Evolutionary conservation across 139 green algal genomes (phyloP), one percentile per base, ranked within the genome.

Genomic region (Zygnema cylindricum): DNA sequence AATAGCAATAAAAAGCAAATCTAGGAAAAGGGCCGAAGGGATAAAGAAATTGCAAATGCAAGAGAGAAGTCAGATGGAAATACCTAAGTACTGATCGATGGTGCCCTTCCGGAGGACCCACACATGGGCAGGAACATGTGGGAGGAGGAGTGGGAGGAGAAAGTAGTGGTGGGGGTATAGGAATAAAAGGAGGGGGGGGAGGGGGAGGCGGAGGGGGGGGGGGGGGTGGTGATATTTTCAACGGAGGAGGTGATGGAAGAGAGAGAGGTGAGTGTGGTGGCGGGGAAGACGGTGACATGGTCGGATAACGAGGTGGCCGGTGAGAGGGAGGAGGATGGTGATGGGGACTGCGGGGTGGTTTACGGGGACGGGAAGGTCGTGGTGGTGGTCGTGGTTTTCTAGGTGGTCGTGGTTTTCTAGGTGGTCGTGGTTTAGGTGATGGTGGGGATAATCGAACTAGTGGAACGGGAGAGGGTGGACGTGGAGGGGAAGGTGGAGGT

Each of bases 271-370:
- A 3, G 77, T 21, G 11, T 7, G 77, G 33, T 22, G 35, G 35
- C 3, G 77, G 33, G 33, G 33, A 38, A 41, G 55, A 38, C 3
- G 35, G 35, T 3, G 77, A 84, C 32, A 3, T 2, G 7, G 77
- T 21, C 3, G 77, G 7, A 69, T 3, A 55, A 84, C 21, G 3
- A 22, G 77, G 77, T 2, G 77, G 77, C 77, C 3, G 77, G 77
- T 78, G 38, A 33, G 77, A 43, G 35, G 35, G 77, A 36, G 77
- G 35, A 84, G 38, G 77, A 84, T 78, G 77, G 35, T 3, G 11
- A n/a, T 22, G 77, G 54, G 77, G 32, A 2, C 33, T 84, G 2
- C 77, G 54, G n/a, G 35, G n/a, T 25, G 32, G n/a, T 2, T 2
- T 21, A 55, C 2, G 35, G 38, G 33, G 55, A 84, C 21, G n/a